phyloP scores from a whole-genome alignment of 371 early-diverging fungal species.

The Mucor saturninus region DNA sequence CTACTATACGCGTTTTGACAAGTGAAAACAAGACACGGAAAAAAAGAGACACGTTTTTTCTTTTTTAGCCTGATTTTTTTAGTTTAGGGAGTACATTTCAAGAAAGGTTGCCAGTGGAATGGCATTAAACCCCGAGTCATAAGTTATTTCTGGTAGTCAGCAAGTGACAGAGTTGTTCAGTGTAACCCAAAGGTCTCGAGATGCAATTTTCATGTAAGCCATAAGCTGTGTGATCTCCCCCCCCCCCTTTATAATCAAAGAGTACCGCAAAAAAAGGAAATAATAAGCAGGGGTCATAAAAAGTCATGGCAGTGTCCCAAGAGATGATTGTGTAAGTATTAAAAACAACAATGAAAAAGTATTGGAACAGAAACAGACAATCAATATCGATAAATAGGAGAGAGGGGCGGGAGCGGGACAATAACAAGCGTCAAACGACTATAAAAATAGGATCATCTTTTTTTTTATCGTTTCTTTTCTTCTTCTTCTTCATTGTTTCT shows the following conservation, averaged over 20 bases:
- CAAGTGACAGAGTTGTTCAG: background rate
- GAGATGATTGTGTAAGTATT: too few relatives aligned
- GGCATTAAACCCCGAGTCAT: background rate
- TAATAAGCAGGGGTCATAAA: background rate
- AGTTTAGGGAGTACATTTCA: too few relatives aligned
- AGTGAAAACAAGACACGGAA: too few relatives aligned
- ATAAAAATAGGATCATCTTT: conserved; percentile 1
- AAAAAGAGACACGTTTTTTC: too few relatives aligned
- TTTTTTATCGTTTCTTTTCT: background rate
- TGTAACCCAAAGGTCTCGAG: conserved; percentile 4
- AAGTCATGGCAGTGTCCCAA: background rate
- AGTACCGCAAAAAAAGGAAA: background rate
- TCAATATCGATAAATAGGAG: too few relatives aligned
- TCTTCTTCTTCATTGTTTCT: background rate
- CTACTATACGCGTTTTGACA: too few relatives aligned
- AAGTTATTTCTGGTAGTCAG: too few relatives aligned
- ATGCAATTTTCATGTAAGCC: background rate
- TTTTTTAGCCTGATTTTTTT: too few relatives aligned
- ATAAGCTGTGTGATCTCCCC: too few relatives aligned
- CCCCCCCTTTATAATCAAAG: too few relatives aligned
- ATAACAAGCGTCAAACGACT: conserved; percentile 2
- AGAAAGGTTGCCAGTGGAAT: conserved; percentile 6
- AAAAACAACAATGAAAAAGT: conserved; percentile 1
- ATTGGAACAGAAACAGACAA: too few relatives aligned
- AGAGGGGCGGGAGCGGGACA: background rate